Base-by-base conservation (phyloP, 495 filamentous ascomycete species). In the Lasiosphaeria hispida region DNA sequence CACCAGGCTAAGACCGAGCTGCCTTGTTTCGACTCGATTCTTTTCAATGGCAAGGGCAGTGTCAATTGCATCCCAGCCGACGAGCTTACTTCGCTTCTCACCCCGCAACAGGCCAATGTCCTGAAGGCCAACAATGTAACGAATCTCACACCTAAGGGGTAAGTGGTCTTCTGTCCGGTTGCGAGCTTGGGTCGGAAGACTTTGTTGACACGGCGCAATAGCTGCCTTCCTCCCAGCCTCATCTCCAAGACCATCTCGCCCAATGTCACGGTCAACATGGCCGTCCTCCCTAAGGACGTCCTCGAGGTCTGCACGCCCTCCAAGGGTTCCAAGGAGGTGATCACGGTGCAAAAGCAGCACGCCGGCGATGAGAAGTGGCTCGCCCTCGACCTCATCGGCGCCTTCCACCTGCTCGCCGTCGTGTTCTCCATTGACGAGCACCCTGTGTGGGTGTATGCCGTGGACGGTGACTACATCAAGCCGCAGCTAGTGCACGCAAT, bases 1-100 rank as follows among this genome's bases (percentile, higher is more conserved):
- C 53, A 67, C 7, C 68, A 70, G 13, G 75, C 70, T 14, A 61
- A 71, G 33, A 52, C 78, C 8, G 68, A 75, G 58, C 37, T 76
- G 3, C 66, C 76, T 66, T 82, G 70, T 58, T 71, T 74, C 38
- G 79, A 83, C 49, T 76, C 71, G 50, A 62, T 83, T 11, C 72
- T 85, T 0, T 63, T 85, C 57, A 83, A 85, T 57, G 80, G 81
- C 11, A 74, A 75, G 51, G 82, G 81, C n/a, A 64, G 65, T 14
- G 75, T 81, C 13, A 69, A 79, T 47, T 83, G 81, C 58, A 74
- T 70, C 35, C 63, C 72, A 0, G 60, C 53, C 5, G 58, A 58
- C 7, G 49, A 65, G 55, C 40, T 71, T 10, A 68, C 74, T 2
- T 68, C 75, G 14, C 71, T 77, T 36, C 70, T 60, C 43, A 71